phyloP scores from a whole-genome alignment of 2,329 filamentous ascomycete genomes.

The Cytospora chrysosperma region DNA sequence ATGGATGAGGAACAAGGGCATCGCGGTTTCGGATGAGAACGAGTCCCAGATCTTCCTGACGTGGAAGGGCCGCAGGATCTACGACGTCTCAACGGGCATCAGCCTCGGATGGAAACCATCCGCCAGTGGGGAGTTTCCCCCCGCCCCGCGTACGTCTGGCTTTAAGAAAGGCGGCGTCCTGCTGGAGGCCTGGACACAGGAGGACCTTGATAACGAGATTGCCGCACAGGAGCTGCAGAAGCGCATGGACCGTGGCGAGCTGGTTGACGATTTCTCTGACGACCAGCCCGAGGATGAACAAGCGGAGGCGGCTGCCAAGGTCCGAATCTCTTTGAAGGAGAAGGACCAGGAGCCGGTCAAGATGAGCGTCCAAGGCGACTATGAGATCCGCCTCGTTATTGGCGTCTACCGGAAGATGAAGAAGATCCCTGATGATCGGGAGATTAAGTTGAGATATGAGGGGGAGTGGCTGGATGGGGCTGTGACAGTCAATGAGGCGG shows the following conservation, averaged over 20 bases:
- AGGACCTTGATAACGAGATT: slow-evolving; percentile 53
- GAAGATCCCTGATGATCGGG: slow-evolving; percentile 48
- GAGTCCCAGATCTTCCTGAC: slow-evolving; percentile 68
- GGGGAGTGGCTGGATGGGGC: slow-evolving; percentile 67
- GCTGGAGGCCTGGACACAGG: slow-evolving; percentile 74
- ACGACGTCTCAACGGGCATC: slow-evolving; percentile 70
- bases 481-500: slow-evolving; percentile 61
- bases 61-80: slow-evolving; percentile 72
- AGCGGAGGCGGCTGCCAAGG: slow-evolving; percentile 32
- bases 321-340: slow-evolving; percentile 55
- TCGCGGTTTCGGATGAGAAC: slow-evolving; percentile 30
- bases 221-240: slow-evolving; percentile 49
- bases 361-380: slow-evolving; percentile 53
- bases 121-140: slow-evolving; percentile 42
- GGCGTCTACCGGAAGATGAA: slow-evolving; percentile 58
- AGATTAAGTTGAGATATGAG: slow-evolving; percentile 69
- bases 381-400: slow-evolving; percentile 61
- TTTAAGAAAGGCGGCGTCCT: slow-evolving; percentile 59
- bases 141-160: slow-evolving; percentile 37
- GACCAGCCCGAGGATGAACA: slow-evolving; percentile 20
- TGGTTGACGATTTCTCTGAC: slow-evolving; percentile 26
- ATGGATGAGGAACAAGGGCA: background rate
- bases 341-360: slow-evolving; percentile 50
- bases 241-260: slow-evolving; percentile 42
- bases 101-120: slow-evolving; percentile 60